These are phyloP conservation scores for Sonneratia caseolaris DNA, from an alignment of 345 rosid genomes.

Conservation along the genomic window DNA sequence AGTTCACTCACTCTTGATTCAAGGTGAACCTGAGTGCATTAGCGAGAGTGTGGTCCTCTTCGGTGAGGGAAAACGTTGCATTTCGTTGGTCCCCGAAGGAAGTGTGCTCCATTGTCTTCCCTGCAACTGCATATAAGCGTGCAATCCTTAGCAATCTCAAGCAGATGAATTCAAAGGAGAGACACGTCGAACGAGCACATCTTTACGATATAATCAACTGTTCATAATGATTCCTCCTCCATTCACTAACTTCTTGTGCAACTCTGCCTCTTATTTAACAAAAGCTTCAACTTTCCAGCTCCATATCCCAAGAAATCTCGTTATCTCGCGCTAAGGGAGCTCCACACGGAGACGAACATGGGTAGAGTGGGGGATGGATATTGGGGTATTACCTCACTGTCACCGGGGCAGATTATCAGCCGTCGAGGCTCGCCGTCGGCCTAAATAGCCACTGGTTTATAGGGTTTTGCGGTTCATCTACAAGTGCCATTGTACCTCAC, in stretches of 20 bases:
- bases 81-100: conserved; percentile 40
- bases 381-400: background rate
- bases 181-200: background rate
- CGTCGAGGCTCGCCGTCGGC: background rate
- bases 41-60: conserved; percentile 85
- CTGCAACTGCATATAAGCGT: background rate
- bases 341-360: background rate
- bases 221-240: background rate
- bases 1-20: conserved; percentile 74
- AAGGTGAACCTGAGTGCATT: conserved; percentile 71
- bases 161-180: background rate
- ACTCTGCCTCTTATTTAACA: background rate
- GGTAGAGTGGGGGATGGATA: background rate
- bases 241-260: background rate
- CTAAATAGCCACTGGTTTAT: background rate
- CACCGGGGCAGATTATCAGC: background rate
- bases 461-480: background rate
- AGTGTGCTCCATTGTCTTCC: conserved; percentile 22
- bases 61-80: conserved; percentile 58
- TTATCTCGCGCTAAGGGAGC: background rate
- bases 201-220: background rate
- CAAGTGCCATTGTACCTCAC: background rate
- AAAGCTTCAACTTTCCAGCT: background rate
- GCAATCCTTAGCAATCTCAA: background rate
- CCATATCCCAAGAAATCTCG: background rate